A percentile compares a stretch with the other conserved stretches of the same genome.
phyloP scores from a whole-genome alignment of 2,329 filamentous ascomycete genomes.

The Gaeumannomyces sp. region DNA sequence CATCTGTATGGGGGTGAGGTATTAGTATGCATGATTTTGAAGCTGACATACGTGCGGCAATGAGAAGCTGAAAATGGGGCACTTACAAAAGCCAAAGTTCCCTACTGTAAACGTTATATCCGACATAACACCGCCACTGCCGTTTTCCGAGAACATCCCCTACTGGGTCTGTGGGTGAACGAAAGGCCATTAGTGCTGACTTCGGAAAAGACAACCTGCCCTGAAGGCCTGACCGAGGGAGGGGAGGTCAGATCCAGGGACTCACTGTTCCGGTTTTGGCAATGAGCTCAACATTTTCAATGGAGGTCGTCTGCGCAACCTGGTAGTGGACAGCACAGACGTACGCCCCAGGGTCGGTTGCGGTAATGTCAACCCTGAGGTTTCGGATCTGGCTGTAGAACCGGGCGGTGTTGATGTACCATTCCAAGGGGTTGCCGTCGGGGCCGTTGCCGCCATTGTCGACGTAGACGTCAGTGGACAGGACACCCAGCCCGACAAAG shows the following conservation, averaged over 20 bases:
- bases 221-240: too few relatives aligned
- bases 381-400: constrained; percentile 49
- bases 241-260: too few relatives aligned
- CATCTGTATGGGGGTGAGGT: background rate
- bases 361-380: constrained; percentile 33
- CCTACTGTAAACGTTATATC: constrained; percentile 57
- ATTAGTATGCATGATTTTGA: too few relatives aligned
- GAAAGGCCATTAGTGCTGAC: too few relatives aligned
- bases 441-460: background rate
- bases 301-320: constrained; percentile 18
- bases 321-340: constrained; percentile 19
- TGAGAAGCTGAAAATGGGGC: too few relatives aligned
- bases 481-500: constrained; percentile 12
- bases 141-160: constrained; percentile 36
- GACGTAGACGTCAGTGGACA: constrained; percentile 9
- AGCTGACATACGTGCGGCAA: too few relatives aligned
- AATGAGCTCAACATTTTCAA: constrained; percentile 56
- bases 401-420: constrained; percentile 35
- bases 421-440: background rate
- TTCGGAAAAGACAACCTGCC: too few relatives aligned
- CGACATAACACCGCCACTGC: constrained; percentile 51
- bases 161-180: background rate
- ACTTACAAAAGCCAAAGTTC: constrained; percentile 39
- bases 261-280: constrained; percentile 37
- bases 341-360: too few relatives aligned